These are phyloP conservation scores for Nannochloropsis gaditana DNA, from an alignment of 108 stramenopile species.

Conservation along the genomic window DNA sequence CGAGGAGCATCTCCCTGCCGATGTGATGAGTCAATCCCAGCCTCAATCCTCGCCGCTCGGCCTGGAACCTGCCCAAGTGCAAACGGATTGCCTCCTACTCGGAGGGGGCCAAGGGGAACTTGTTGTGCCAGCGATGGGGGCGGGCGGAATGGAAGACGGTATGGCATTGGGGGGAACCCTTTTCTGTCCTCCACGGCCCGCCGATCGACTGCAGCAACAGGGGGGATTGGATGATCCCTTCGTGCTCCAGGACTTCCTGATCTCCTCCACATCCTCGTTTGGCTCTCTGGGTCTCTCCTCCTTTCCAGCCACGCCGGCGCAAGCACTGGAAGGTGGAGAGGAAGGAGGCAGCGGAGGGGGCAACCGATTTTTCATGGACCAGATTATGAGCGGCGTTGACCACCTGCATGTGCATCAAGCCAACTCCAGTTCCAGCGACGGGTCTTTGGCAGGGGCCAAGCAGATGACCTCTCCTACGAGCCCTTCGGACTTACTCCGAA, in stretches of 20 bases:
- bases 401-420: too few species aligned
- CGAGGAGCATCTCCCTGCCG: neutral
- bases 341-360: neutral
- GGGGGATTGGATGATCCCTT: neutral
- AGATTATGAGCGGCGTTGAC: neutral
- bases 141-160: neutral
- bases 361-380: neutral
- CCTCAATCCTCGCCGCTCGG: neutral
- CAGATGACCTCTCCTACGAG: too few species aligned
- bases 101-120: neutral
- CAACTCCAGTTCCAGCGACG: too few species aligned
- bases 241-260: neutral
- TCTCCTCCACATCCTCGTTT: neutral
- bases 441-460: too few species aligned
- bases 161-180: neutral
- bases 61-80: neutral
- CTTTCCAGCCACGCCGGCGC: neutral
- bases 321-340: neutral
- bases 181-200: neutral
- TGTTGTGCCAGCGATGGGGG: neutral
- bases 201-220: neutral
- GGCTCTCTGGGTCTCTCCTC: constrained; percentile 19
- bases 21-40: too few species aligned
- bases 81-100: neutral
- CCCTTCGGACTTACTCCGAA: too few species aligned